Percentiles rank a stretch among this genome's conserved stretches.
Evolutionary conservation across 495 filamentous ascomycete species (phyloP).

Genomic region (Letharia lupina): DNA sequence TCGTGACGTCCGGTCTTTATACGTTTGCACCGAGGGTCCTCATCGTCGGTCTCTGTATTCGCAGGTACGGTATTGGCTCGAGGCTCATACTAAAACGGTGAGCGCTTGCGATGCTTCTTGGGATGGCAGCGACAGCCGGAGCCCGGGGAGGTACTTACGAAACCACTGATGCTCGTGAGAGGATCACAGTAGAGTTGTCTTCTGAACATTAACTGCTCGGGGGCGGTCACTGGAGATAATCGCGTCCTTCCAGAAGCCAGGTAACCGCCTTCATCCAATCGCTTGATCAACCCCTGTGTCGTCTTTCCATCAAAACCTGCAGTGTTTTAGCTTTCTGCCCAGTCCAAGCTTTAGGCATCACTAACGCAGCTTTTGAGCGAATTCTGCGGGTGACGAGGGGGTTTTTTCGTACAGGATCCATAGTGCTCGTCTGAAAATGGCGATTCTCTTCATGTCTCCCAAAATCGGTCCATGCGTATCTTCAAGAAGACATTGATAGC

Average conservation of each 20-base stretch:
- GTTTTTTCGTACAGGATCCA: slow-evolving; percentile 26
- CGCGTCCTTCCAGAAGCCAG: slow-evolving; percentile 1
- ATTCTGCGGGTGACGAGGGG: slow-evolving; percentile 24
- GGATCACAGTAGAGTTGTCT: slow-evolving; percentile 18
- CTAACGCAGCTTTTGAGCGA: slow-evolving; percentile 30
- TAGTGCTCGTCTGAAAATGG: slow-evolving; percentile 30
- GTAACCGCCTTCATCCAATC: slow-evolving; percentile 20
- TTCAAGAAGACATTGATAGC: slow-evolving; percentile 42
- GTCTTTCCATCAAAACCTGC: slow-evolving; percentile 26
- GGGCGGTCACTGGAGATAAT: slow-evolving; percentile 10
- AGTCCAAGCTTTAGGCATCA: not conserved
- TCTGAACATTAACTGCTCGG: not conserved
- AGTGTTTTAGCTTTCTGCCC: not conserved
- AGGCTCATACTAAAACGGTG: not conserved
- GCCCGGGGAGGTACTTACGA: slow-evolving; percentile 10
- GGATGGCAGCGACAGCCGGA: not conserved
- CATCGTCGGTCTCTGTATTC: not conserved
- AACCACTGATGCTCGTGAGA: slow-evolving; percentile 15
- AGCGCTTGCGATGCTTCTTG: not conserved
- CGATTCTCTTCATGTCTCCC: slow-evolving; percentile 30
- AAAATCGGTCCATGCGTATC: slow-evolving; percentile 30
- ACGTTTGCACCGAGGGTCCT: not conserved
- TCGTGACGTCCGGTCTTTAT: not conserved
- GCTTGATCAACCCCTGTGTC: slow-evolving; percentile 13
- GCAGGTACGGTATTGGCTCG: not conserved